Base-by-base conservation (phyloP, 2,329 filamentous ascomycete genomes). In the Cryphonectria japonica region DNA sequence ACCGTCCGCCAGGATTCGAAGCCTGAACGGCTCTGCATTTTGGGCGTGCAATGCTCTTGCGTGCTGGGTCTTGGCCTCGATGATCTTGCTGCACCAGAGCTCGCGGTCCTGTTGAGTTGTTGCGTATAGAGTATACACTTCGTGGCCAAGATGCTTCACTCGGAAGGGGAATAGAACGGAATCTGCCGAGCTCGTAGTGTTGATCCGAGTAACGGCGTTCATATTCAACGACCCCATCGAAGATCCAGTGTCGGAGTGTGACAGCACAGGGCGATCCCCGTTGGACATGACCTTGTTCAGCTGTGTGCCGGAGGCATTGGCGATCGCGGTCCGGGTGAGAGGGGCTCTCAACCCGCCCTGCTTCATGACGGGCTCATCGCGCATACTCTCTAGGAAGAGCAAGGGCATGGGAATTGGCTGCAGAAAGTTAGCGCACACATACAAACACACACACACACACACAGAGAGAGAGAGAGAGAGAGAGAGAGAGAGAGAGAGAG, bases 401-500 rank as follows among this genome's bases (percentile, higher is more conserved):
- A 99, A 85, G 76, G 97, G 95, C 95, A 99, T 99, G 0, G 96
- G 96, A 74, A 99, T 98, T 8, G 93, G 94, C 84, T 92, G 69
- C 61, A 13, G 46, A 72, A 67, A 73, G 77, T 81, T 74, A 82
- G 78, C 74, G 74, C 43, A 54, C 66, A n/a, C 13, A 46, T 8
- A 14, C 7, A 19, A 3, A 39, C 5, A 13, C 67, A 26, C 13
- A 29, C 67, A 26, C 7, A 46, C 14, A 19, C 4, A n/a, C n/a
- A n/a, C n/a, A n/a, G n/a, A n/a, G n/a, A n/a, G n/a, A n/a, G n/a
- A n/a, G n/a, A n/a, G n/a, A n/a, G n/a, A n/a, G n/a, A n/a, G n/a
- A n/a, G n/a, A n/a, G n/a, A n/a, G n/a, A n/a, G n/a, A n/a, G n/a
- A n/a, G n/a, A n/a, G n/a, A n/a, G n/a, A n/a, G n/a, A n/a, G n/a